Percentiles rank a stretch among this genome's conserved stretches.
These are phyloP conservation scores for Ocimum tenuiflorum DNA, from an alignment of 257 asterid genomes.

Conservation along the genomic window DNA sequence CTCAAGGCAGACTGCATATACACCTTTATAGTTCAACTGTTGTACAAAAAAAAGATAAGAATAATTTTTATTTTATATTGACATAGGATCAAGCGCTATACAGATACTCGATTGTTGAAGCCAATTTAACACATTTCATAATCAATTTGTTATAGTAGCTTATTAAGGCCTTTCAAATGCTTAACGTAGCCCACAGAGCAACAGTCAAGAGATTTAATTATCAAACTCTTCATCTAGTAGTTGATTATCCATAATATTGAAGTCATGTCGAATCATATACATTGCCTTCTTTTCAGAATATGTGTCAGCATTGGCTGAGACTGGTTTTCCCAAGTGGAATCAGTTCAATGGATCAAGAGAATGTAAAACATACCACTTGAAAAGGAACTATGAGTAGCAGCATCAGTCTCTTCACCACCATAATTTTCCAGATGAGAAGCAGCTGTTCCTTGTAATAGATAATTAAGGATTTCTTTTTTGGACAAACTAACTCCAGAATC, in stretches of 20 bases:
- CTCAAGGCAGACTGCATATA: neutral
- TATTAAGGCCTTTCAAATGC: neutral
- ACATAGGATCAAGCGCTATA: neutral
- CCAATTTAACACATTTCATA: neutral
- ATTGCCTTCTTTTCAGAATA: neutral
- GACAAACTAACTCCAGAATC: constrained; percentile 59
- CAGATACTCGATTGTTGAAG: neutral
- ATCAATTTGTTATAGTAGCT: neutral
- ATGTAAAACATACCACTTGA: constrained; percentile 34
- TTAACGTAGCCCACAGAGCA: neutral
- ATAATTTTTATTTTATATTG: neutral
- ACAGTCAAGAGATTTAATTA: neutral
- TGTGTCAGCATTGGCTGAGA: neutral
- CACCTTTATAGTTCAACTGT: neutral
- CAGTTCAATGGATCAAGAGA: neutral
- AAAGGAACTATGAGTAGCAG: constrained; percentile 26
- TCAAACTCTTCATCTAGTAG: neutral
- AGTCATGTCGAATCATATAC: neutral
- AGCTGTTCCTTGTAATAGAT: constrained; percentile 62
- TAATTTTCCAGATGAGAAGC: constrained; percentile 58
- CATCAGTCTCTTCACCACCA: constrained; percentile 36
- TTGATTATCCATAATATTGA: neutral
- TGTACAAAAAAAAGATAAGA: neutral
- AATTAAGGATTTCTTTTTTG: constrained; percentile 40
- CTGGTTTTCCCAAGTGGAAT: neutral